A percentile compares a stretch with the other conserved stretches of the same genome.
These are phyloP conservation scores for Phytophthora constricta DNA, from an alignment of 352 stramenopile species.

Conservation along the genomic window DNA sequence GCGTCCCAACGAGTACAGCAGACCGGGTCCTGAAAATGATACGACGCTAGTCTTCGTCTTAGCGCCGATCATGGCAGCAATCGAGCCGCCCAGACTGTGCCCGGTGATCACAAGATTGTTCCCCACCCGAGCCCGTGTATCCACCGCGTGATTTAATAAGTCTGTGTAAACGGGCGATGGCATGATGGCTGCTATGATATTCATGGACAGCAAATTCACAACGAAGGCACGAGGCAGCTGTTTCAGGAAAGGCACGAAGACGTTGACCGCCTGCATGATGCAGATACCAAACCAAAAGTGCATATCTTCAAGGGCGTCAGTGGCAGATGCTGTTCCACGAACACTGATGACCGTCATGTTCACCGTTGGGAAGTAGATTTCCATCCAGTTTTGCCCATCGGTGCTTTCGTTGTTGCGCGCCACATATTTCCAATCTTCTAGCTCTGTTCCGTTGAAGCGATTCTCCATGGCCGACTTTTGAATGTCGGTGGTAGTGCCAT, in stretches of 20 bases:
- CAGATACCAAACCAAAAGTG: slow-evolving; percentile 89
- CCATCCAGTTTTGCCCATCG: slow-evolving; percentile 82
- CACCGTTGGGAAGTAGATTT: slow-evolving; percentile 76
- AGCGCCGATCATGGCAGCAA: slow-evolving; percentile 78
- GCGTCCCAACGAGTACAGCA: slow-evolving; percentile 76
- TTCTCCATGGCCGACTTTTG: slow-evolving; percentile 69
- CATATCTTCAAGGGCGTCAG: slow-evolving; percentile 83
- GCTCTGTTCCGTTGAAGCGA: slow-evolving; percentile 77
- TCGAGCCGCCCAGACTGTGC: slow-evolving; percentile 78
- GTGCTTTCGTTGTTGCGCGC: slow-evolving; percentile 71
- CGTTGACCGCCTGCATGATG: slow-evolving; percentile 85
- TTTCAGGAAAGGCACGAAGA: slow-evolving; percentile 87
- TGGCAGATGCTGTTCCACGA: slow-evolving; percentile 78
- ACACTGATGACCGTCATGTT: slow-evolving; percentile 88
- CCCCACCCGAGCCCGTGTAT: slow-evolving; percentile 48
- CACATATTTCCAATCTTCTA: slow-evolving; percentile 77
- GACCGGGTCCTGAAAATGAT: slow-evolving; percentile 76
- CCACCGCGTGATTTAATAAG: slow-evolving; percentile 59
- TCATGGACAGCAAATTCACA: slow-evolving; percentile 79
- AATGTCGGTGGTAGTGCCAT: slow-evolving; percentile 67
- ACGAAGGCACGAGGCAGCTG: slow-evolving; percentile 76
- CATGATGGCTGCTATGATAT: slow-evolving; percentile 68
- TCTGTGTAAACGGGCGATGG: slow-evolving; percentile 66
- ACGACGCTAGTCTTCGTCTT: slow-evolving; percentile 77
- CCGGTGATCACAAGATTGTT: slow-evolving; percentile 78